phyloP scores from a whole-genome alignment of 306 rosid species.

The Lupinus albus region DNA sequence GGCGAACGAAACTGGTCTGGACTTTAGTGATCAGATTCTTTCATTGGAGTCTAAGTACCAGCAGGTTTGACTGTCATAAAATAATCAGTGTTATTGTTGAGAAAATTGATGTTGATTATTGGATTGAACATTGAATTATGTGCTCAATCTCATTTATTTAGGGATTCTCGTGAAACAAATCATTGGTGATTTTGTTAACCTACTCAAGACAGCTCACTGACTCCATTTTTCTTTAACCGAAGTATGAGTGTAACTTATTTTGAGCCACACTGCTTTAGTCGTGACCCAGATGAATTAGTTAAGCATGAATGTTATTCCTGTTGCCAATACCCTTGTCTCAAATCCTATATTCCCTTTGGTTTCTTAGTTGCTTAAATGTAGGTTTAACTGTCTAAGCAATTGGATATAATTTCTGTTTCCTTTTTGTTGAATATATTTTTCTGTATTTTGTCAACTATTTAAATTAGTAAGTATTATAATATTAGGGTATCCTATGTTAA shows the following conservation, averaged over 20 bases:
- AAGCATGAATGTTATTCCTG: slow-evolving; percentile 16
- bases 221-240: not conserved
- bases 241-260: slow-evolving; percentile 31
- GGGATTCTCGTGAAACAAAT: slow-evolving; percentile 9
- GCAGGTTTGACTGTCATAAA: slow-evolving; percentile 59
- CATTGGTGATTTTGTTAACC: not conserved
- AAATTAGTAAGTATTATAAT: not conserved
- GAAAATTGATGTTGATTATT: slow-evolving; percentile 28
- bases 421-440: slow-evolving; percentile 14
- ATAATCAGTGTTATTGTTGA: slow-evolving; percentile 14
- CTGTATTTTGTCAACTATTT: not conserved
- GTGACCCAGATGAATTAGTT: slow-evolving; percentile 13
- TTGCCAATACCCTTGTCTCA: slow-evolving; percentile 1
- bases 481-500: slow-evolving; percentile 17
- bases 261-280: not conserved
- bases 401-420: slow-evolving; percentile 4
- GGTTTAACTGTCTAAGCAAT: slow-evolving; percentile 19
- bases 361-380: slow-evolving; percentile 33
- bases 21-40: slow-evolving; percentile 82
- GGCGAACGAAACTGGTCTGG: slow-evolving; percentile 89
- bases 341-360: not conserved
- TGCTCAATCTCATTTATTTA: slow-evolving; percentile 5
- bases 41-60: slow-evolving; percentile 72
- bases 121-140: slow-evolving; percentile 21
- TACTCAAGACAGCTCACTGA: not conserved